phyloP scores from a whole-genome alignment of 2,329 filamentous ascomycete genomes.

The Ceratocystis variospora region DNA sequence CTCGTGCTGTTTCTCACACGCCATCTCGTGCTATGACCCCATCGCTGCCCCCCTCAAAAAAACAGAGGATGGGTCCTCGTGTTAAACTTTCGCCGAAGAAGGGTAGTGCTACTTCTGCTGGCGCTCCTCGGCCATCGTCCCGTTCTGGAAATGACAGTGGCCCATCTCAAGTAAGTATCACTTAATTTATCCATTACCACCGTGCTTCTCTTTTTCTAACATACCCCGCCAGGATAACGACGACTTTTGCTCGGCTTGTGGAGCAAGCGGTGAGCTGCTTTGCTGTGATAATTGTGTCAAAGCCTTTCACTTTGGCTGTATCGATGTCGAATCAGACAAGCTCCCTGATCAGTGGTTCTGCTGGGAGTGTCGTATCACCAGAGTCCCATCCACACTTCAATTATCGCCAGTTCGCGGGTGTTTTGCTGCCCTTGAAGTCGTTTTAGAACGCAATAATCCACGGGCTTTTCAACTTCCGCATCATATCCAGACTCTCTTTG shows the following conservation, averaged over 20 bases:
- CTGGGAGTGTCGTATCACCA: slow-evolving; percentile 47
- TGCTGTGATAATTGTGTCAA: slow-evolving; percentile 88
- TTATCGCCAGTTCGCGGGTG: slow-evolving; percentile 30
- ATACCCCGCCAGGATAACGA: slow-evolving; percentile 53
- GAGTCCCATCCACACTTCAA: slow-evolving; percentile 22
- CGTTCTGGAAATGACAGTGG: slow-evolving; percentile 5
- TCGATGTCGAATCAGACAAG: slow-evolving; percentile 57
- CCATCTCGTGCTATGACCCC: slow-evolving; percentile 50
- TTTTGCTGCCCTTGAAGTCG: slow-evolving; percentile 50
- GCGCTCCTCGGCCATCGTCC: slow-evolving; percentile 50
- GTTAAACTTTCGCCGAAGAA: slow-evolving; percentile 68
- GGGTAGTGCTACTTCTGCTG: slow-evolving; percentile 53
- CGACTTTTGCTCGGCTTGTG: slow-evolving; percentile 79
- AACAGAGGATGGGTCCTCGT: slow-evolving; percentile 46
- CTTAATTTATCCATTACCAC: neutral
- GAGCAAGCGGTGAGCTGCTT: slow-evolving; percentile 68
- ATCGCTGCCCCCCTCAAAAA: slow-evolving; percentile 42
- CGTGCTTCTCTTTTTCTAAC: neutral
- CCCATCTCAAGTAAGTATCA: slow-evolving; percentile 37
- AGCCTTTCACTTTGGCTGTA: slow-evolving; percentile 80
- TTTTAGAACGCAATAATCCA: slow-evolving; percentile 54
- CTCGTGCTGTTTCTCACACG: slow-evolving; percentile 33
- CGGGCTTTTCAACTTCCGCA: slow-evolving; percentile 59
- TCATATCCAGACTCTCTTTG: slow-evolving; percentile 60
- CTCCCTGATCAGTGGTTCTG: slow-evolving; percentile 76